These are phyloP conservation scores for Aphanomyces cochlioides DNA, from an alignment of 352 stramenopile genomes.

Conservation along the genomic window DNA sequence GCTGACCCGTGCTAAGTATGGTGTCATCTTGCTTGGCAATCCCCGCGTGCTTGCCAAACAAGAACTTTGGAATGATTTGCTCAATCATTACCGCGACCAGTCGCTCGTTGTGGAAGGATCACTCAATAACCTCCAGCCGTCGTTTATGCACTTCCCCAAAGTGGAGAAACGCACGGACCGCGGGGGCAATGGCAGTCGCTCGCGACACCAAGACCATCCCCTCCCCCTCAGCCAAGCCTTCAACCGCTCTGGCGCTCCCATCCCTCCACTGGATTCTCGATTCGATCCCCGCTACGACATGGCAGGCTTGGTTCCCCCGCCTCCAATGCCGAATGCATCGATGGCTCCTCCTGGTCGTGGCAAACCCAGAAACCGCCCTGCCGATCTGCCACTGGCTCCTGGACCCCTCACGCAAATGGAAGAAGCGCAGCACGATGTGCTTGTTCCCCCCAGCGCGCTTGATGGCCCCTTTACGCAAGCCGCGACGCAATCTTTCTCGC, in stretches of 20 bases:
- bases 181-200: slow-evolving; percentile 14
- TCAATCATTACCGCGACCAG: slow-evolving; percentile 98
- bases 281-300: slow-evolving; percentile 84
- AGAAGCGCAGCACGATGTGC: slow-evolving; percentile 31
- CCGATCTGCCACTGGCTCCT: not conserved
- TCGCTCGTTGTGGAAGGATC: slow-evolving; percentile 94
- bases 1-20: slow-evolving; percentile 97
- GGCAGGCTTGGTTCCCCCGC: slow-evolving; percentile 5
- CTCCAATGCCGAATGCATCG: not conserved
- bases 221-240: slow-evolving; percentile 33
- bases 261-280: slow-evolving; percentile 75
- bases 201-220: slow-evolving; percentile 14
- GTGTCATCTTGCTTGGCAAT: slow-evolving; percentile 98
- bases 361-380: no score
- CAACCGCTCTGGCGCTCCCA: slow-evolving; percentile 41
- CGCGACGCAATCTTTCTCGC: slow-evolving; percentile 82
- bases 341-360: not conserved
- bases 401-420: slow-evolving; percentile 74
- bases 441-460: slow-evolving; percentile 52
- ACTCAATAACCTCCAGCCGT: slow-evolving; percentile 95
- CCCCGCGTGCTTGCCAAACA: slow-evolving; percentile 96
- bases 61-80: slow-evolving; percentile 93
- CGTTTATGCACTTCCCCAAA: slow-evolving; percentile 95
- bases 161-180: slow-evolving; percentile 45
- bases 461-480: slow-evolving; percentile 76